A percentile compares a stretch with the other conserved stretches of the same genome.
phyloP scores from a whole-genome alignment of 139 green algal genomes.

The Diplosphaera chodatii region DNA sequence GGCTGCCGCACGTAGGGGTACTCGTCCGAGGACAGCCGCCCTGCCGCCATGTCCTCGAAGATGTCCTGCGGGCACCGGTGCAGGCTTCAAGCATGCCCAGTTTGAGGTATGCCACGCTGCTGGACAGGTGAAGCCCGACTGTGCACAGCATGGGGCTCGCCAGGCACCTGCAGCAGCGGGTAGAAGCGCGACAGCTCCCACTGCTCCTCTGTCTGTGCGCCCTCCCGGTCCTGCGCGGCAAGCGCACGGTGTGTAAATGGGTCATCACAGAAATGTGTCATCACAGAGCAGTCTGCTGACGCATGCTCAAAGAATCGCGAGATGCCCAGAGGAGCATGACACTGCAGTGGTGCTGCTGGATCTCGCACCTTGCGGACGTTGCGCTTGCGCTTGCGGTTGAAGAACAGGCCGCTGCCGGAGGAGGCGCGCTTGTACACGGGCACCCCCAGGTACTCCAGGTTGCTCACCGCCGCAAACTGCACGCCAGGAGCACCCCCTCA shows the following conservation, averaged over 20 bases:
- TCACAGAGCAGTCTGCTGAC: too few species aligned
- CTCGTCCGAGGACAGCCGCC: conserved; percentile 57
- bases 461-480: conserved; percentile 46
- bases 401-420: conserved; percentile 28
- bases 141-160: too few species aligned
- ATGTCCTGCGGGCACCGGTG: conserved; percentile 41
- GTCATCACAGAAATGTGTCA: too few species aligned
- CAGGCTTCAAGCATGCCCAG: too few species aligned
- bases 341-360: too few species aligned
- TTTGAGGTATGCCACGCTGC: too few species aligned
- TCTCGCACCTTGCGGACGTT: conserved; percentile 34
- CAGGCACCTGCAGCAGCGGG: conserved; percentile 31
- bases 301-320: too few species aligned
- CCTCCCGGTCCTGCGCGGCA: conserved; percentile 18
- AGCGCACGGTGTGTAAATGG: not conserved
- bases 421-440: conserved; percentile 62
- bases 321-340: too few species aligned
- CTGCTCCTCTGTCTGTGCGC: conserved; percentile 26
- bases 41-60: conserved; percentile 33
- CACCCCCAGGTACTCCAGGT: conserved; percentile 89
- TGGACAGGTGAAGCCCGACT: too few species aligned
- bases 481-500: too few species aligned
- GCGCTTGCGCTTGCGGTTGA: conserved; percentile 42
- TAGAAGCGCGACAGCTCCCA: conserved; percentile 47
- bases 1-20: conserved; percentile 66